A percentile compares a stretch with the other conserved stretches of the same genome.
These are phyloP conservation scores for Aphanomyces invadans DNA, from an alignment of 352 stramenopile species.

Conservation along the genomic window DNA sequence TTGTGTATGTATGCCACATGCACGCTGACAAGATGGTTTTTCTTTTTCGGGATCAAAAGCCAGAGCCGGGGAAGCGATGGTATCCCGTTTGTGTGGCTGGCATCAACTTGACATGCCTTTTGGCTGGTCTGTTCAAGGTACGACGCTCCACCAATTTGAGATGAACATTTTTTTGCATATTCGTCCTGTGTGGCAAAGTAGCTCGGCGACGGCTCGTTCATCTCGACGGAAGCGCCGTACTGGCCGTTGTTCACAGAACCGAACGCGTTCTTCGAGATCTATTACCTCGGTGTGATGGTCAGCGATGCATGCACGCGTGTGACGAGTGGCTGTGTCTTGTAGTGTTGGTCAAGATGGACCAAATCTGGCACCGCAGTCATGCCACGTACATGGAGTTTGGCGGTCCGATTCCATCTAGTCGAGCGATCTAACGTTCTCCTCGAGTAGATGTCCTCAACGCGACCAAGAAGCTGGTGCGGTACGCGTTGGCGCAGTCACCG, in stretches of 20 bases:
- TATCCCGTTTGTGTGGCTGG: conserved; percentile 75
- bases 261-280: conserved; percentile 76
- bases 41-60: conserved; percentile 45
- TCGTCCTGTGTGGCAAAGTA: conserved; percentile 16
- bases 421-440: too few relatives aligned
- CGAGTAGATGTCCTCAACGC: conserved; percentile 71
- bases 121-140: conserved; percentile 47
- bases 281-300: conserved; percentile 55
- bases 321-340: neutral
- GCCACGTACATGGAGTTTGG: conserved; percentile 83
- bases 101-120: conserved; percentile 79
- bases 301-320: too few relatives aligned
- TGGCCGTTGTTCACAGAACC: conserved; percentile 81
- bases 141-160: neutral
- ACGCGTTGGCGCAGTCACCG: conserved; percentile 53
- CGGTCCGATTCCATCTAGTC: conserved; percentile 39
- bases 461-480: conserved; percentile 44
- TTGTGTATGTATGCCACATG: conserved; percentile 74
- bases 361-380: conserved; percentile 67
- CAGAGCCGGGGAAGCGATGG: conserved; percentile 44
- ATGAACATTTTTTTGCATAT: neutral
- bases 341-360: conserved; percentile 81
- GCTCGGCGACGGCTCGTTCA: conserved; percentile 56
- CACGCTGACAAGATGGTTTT: conserved; percentile 62
- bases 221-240: conserved; percentile 34